phyloP scores from a whole-genome alignment of 2,329 filamentous ascomycete genomes.

The Penicillium rolfsii region DNA sequence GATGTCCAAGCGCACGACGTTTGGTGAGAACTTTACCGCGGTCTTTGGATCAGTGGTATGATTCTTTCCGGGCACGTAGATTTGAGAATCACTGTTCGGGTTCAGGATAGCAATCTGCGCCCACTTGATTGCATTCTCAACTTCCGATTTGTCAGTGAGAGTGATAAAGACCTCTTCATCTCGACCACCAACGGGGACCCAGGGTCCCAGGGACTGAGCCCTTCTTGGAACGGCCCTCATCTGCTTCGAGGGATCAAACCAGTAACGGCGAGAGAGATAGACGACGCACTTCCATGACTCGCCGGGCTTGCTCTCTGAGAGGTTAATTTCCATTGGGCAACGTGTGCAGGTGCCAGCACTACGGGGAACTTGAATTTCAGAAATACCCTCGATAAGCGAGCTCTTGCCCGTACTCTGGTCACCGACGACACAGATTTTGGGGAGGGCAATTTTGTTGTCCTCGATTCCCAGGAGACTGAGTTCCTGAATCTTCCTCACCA shows the following conservation, averaged over 20 bases:
- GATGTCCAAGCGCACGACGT: slow-evolving; percentile 77
- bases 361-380: slow-evolving; percentile 71
- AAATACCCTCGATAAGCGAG: slow-evolving; percentile 64
- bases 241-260: slow-evolving; percentile 46
- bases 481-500: slow-evolving; percentile 53
- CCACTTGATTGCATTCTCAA: slow-evolving; percentile 70
- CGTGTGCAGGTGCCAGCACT: slow-evolving; percentile 75
- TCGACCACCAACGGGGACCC: slow-evolving; percentile 55
- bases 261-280: slow-evolving; percentile 67
- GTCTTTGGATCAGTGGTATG: slow-evolving; percentile 29
- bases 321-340: slow-evolving; percentile 78
- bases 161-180: slow-evolving; percentile 63
- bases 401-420: slow-evolving; percentile 87
- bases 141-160: slow-evolving; percentile 62
- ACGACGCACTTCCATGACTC: slow-evolving; percentile 68
- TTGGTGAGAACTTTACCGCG: slow-evolving; percentile 75
- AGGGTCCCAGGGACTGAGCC: slow-evolving; percentile 65
- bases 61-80: slow-evolving; percentile 59
- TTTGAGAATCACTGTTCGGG: slow-evolving; percentile 57
- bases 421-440: slow-evolving; percentile 80
- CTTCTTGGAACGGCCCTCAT: slow-evolving; percentile 55
- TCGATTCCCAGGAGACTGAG: slow-evolving; percentile 74
- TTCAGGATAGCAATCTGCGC: slow-evolving; percentile 80
- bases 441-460: slow-evolving; percentile 67
- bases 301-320: slow-evolving; percentile 56